A percentile compares a stretch with the other conserved stretches of the same genome.
Evolutionary conservation across 805 yeast genomes (phyloP).

Genomic region (Zygosaccharomyces siamensis): DNA sequence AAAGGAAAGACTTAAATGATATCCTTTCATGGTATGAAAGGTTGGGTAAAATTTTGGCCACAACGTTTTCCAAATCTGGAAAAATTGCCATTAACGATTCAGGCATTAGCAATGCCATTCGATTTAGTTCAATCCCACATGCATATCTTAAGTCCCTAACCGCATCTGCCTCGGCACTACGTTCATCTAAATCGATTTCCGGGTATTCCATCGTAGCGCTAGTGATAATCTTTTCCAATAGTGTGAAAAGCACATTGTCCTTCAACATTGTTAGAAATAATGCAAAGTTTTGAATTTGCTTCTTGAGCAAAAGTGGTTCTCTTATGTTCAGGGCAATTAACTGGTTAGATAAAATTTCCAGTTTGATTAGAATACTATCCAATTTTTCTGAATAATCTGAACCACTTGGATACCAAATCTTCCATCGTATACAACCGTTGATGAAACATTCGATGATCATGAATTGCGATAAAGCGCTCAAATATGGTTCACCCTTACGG

Average conservation of each 20-base stretch:
- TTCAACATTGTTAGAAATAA: slow-evolving; percentile 89
- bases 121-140: slow-evolving; percentile 90
- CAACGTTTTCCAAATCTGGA: slow-evolving; percentile 75
- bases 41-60: slow-evolving; percentile 65
- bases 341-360: slow-evolving; percentile 68
- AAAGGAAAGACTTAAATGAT: slow-evolving; percentile 83
- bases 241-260: slow-evolving; percentile 75
- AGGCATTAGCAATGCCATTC: slow-evolving; percentile 94
- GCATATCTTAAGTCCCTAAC: slow-evolving; percentile 84
- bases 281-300: slow-evolving; percentile 85
- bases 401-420: slow-evolving; percentile 64
- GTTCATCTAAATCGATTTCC: slow-evolving; percentile 41
- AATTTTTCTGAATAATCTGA: slow-evolving; percentile 45
- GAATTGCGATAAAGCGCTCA: slow-evolving; percentile 75
- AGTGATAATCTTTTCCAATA: slow-evolving; percentile 77
- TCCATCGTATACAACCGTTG: slow-evolving; percentile 93
- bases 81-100: slow-evolving; percentile 78
- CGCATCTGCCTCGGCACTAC: slow-evolving; percentile 70
- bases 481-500: slow-evolving; percentile 60
- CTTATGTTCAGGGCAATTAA: slow-evolving; percentile 68
- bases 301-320: slow-evolving; percentile 77
- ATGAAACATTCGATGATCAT: slow-evolving; percentile 84
- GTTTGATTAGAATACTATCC: slow-evolving; percentile 48
- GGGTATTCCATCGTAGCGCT: slow-evolving; percentile 84
- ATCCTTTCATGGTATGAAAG: slow-evolving; percentile 88